Base-by-base conservation (phyloP, 768 basidiomycete genomes). In the Thelephora ganbajun region DNA sequence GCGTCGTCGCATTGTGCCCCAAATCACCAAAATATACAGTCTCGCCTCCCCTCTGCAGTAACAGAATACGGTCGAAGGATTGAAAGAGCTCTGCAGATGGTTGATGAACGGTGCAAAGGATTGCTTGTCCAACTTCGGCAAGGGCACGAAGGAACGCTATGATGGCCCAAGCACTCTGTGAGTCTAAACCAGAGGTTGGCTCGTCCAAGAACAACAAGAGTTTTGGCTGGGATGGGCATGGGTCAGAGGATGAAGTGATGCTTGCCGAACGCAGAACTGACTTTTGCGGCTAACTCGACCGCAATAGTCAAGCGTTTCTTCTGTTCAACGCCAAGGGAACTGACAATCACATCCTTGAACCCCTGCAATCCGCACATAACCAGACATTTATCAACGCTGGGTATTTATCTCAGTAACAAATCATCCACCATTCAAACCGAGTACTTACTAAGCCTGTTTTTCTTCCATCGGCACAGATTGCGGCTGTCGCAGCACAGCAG, bases 1-100 rank as follows among this genome's bases (percentile, higher is more conserved):
- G 60, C 0, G 73, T 74, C 6, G 68, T 59, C 0, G 84, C 69
- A 49, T 80, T 73, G 16, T 64, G 53, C 0, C 87, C 87, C 19
- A 88, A 59, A 46, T 84, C 79, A 14, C 76, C 77, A 54, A 76
- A 77, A 62, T 80, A 81, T 11, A 76, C 76, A 2, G 70, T 74
- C 60, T 78, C 63, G 20, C 91, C 91, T 12, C 91, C 90, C 53
- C 77, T 76, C 41, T 77, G 73, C 3, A 94, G 69, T 0, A 94
- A 70, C 7, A 93, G 66, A 1, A 94, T 65, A 23, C 81, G 65
- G 56, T 93, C 90, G 53, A 92, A 92, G 35, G 74, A 74, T 64
- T 85, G 76, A 68, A 91, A 92, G 20, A 91, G 66, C 57, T 90
- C 79, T 2, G 83, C 84, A 20, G 87, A 89, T 35, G 89, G 89